Base-by-base conservation (phyloP, 257 asterid genomes). In the Perilla frutescens region DNA sequence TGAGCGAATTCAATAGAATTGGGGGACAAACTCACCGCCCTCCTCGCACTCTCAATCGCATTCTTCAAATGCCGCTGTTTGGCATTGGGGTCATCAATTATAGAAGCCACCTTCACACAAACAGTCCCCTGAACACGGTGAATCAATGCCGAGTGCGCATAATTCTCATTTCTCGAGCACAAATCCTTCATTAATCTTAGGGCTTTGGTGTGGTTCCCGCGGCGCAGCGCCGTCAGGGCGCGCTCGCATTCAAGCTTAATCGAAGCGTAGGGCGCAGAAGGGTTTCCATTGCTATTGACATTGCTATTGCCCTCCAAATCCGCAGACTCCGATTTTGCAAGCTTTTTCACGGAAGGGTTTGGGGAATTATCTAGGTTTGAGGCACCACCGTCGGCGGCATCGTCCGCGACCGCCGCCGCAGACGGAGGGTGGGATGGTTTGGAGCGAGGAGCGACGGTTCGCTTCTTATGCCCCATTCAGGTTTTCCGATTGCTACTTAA, bases 41-140 rank as follows among this genome's bases (percentile, higher is more conserved):
- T 90, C 55, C 84, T 75, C 7, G 96, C 96, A 70, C 93, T 85
- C 77, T 88, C 91, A 40, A 90, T 59, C 0, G 96, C 96, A 66
- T 81, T 82, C 78, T 47, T 85, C 77, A 88, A 75, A 72, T 87
- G 85, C 51, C 91, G 74, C 56, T 87, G 85, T 15, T 87, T 90
- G 4, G 82, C 72, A 75, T 75, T 86, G 31, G 88, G 80, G 81
- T 85, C 96, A 37, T 88, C 93, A 34, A 85, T 82, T 47, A 85
- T 73, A 1, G 81, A 62, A 8, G 93, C 90, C 68, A 84, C 83
- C 70, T 90, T 83, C 69, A 81, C 87, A 77, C 82, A 84, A 10
- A 88, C 91, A 66, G 89, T 88, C 39, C 89, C 93, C 76, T 80
- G 91, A 14, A 85, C 87, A 4, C 91, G 89, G 56, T 88, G 77